Conservation (phyloP, 1,139 yeast genomes). For the Candida anutae region DNA sequence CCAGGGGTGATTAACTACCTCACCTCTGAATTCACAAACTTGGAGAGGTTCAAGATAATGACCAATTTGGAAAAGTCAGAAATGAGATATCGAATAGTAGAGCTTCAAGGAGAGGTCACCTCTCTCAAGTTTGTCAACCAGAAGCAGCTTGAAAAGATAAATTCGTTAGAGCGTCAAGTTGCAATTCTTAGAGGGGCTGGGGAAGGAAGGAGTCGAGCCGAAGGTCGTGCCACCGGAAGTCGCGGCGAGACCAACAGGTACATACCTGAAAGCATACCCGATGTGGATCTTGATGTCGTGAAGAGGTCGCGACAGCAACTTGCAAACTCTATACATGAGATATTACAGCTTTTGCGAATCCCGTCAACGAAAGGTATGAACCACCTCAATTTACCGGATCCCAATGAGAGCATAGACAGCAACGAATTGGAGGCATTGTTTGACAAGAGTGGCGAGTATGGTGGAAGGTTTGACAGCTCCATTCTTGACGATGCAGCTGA, state of each 20-base stretch:
- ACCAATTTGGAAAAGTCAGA: constrained; percentile 51
- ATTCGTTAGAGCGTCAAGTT: constrained; percentile 19
- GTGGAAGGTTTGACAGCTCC: constrained; percentile 5
- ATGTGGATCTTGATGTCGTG: constrained; percentile 32
- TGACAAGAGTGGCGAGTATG: constrained; percentile 6
- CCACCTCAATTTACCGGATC: constrained; percentile 14
- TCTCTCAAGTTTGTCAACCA: constrained; percentile 30
- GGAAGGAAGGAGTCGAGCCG: constrained; percentile 2
- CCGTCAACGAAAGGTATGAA: constrained; percentile 19
- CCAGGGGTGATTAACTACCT: constrained; percentile 62
- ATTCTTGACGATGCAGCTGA: background rate
- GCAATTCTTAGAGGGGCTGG: constrained; percentile 1
- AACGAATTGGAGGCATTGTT: constrained; percentile 11
- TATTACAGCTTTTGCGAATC: constrained; percentile 31
- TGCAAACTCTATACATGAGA: constrained; percentile 35
- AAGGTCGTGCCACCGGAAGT: constrained; percentile 1
- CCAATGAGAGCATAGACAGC: constrained; percentile 3
- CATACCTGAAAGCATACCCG: constrained; percentile 23
- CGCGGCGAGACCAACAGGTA: background rate
- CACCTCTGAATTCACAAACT: constrained; percentile 52
- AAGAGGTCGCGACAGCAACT: constrained; percentile 33
- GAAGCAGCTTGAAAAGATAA: constrained; percentile 26
- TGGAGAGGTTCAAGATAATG: constrained; percentile 50
- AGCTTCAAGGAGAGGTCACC: constrained; percentile 49
- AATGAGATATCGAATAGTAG: constrained; percentile 47